phyloP scores from a whole-genome alignment of 345 rosid species.

The Rubroshorea leprosula region DNA sequence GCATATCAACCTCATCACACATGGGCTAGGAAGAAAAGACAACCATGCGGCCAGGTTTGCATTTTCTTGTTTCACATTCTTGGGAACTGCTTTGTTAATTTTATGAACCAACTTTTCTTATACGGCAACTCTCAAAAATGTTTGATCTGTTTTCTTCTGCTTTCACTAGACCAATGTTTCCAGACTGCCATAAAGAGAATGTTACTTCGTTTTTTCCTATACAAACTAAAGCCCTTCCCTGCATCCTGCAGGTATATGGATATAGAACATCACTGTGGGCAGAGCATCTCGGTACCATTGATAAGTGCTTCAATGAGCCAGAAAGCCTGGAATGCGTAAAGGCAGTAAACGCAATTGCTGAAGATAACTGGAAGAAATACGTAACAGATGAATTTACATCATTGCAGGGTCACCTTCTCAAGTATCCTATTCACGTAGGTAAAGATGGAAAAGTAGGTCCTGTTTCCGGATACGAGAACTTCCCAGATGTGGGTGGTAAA shows the following conservation, averaged over 20 bases:
- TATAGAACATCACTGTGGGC: conserved; percentile 93
- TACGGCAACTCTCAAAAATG: too few relatives aligned
- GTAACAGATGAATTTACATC: conserved; percentile 18
- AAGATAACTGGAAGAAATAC: conserved; percentile 61
- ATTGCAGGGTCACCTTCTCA: conserved; percentile 81
- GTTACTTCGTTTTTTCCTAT: too few relatives aligned
- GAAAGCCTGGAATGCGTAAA: conserved; percentile 53
- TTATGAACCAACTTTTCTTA: too few relatives aligned
- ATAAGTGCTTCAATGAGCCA: conserved; percentile 41
- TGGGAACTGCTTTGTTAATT: background rate
- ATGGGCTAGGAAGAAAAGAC: conserved; percentile 46
- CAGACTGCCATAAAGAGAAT: too few relatives aligned
- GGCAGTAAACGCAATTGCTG: conserved; percentile 50
- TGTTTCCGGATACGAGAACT: conserved; percentile 49
- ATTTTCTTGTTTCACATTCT: background rate
- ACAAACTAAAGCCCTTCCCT: too few relatives aligned
- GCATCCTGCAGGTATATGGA: conserved; percentile 67
- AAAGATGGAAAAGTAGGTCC: conserved; percentile 51
- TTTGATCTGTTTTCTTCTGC: too few relatives aligned
- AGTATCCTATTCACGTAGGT: conserved; percentile 63
- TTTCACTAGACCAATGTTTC: too few relatives aligned
- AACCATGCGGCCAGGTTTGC: conserved; percentile 81
- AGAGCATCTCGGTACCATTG: conserved; percentile 67
- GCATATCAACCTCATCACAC: conserved; percentile 87
- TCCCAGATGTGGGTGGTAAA: conserved; percentile 90